phyloP scores from a whole-genome alignment of 2,329 filamentous ascomycete species.

The Colletotrichum filicis region DNA sequence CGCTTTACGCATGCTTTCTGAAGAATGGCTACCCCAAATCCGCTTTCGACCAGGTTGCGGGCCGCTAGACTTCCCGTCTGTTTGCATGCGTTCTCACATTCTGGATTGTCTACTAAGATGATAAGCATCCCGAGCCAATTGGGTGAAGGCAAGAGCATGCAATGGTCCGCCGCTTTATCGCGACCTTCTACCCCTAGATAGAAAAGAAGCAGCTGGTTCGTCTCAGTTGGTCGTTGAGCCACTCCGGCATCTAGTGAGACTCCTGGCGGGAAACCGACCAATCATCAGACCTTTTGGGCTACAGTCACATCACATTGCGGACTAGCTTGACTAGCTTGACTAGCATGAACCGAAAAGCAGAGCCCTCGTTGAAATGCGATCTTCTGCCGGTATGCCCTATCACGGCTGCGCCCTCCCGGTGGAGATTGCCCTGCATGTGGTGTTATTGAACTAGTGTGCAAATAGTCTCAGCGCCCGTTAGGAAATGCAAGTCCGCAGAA shows the following conservation, averaged over 20 bases:
- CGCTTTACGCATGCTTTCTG: not conserved
- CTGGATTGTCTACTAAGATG: not conserved
- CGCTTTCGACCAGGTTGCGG: conserved; percentile 9
- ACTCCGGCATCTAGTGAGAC: not conserved
- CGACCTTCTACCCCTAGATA: too few relatives aligned
- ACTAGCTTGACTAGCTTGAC: not conserved
- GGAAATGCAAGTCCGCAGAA: not conserved
- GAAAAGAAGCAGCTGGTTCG: not conserved
- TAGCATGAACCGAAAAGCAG: not conserved
- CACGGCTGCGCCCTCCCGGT: not conserved
- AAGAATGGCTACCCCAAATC: not conserved
- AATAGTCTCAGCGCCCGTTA: not conserved
- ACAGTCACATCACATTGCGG: not conserved
- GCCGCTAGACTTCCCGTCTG: conserved; percentile 18
- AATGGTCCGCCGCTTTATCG: too few relatives aligned
- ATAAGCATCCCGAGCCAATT: not conserved
- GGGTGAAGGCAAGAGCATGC: not conserved
- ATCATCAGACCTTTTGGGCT: not conserved
- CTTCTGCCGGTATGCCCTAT: not conserved
- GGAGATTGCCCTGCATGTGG: not conserved
- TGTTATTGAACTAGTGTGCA: not conserved
- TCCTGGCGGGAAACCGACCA: not conserved
- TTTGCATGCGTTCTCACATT: not conserved
- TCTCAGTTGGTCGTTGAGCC: not conserved
- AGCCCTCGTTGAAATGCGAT: not conserved